Base-by-base conservation (phyloP, 345 rosid genomes). In the Brassica incana region DNA sequence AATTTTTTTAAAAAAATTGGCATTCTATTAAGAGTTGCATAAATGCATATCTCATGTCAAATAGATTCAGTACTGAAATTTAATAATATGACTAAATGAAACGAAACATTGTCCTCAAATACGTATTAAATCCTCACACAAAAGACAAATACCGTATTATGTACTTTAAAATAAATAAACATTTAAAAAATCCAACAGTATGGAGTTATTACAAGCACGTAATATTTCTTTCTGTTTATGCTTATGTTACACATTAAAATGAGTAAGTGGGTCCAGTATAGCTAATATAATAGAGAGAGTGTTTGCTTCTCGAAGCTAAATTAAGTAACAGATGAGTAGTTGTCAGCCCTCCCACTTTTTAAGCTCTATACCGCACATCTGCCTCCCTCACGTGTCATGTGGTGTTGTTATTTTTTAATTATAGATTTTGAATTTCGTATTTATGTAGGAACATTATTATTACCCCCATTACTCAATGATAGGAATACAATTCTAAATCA, bases 181-280 rank as follows among this genome's bases (percentile, higher is more conserved):
- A 54, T 54, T 52, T 8, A 0, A 43, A 38, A 0, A 6, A 69
- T 62, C 63, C 38, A 45, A 43, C 40, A 45, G 30, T 48, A 52
- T 35, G 65, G 56, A 76, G 79, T 76, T 68, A 68, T 43, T 76
- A 75, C 33, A 18, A 67, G 36, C 78, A 75, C 78, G 78, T 38
- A 66, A 1, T 50, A 50, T 50, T n/a, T 50, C 18, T 33, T 16
- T 14, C 2, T 4, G 56, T n/a, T 40, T 23, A 75, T 67, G 78
- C 67, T 59, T 76, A 62, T 27, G 59, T 58, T 67, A 75, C 65
- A 76, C 60, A 76, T 67, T 7, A 50, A 27, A 75, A 38, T 76
- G 60, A 76, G 63, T 58, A 38, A 4, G 73, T 67, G 67, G 73
- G 73, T 38, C 73, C 67, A 45, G 16, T 27, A 30, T 7, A 63